Base-by-base conservation (phyloP, 768 basidiomycete genomes). In the Xanthoconium purpureum region DNA sequence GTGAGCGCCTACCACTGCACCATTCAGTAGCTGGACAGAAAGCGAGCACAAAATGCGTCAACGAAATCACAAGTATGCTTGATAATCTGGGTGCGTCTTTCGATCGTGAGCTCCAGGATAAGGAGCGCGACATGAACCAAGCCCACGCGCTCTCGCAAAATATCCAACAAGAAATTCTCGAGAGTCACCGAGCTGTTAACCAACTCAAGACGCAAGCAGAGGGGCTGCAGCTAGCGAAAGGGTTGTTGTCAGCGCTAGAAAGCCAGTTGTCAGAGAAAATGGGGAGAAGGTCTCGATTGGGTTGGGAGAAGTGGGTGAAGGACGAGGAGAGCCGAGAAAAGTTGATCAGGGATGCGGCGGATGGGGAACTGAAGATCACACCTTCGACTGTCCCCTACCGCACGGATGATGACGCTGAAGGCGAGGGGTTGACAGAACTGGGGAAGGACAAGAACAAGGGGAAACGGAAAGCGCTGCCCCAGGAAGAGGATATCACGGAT, bases 291-390 rank as follows among this genome's bases (percentile, higher is more conserved):
- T 93, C 92, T 74, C 81, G 90, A 48, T 66, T 88, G 28, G 96
- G 94, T 3, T 98, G 89, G 87, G 92, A 96, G 69, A 91, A 89
- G 63, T 98, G 96, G 94, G 74, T 90, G 20, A 85, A 85, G 61
- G 88, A 89, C 54, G 91, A 98, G 74, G 88, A 91, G 66, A 75
- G 75, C 35, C 80, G 94, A 29, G 93, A 96, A 73, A 82, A 77
- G 57, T 70, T 71, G 2, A 84, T 91, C 60, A 81, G 87, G 47
- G 83, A 83, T 39, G 82, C 77, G 2, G 80, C 83, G 1, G 79
- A 80, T 49, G 89, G 88, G 6, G 75, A 82, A 48, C 71, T 86
- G 52, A 71, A 72, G 13, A 72, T 79, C 46, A 80, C 77, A 17
- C 73, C 74, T 44, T 72, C 74, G 18, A 80, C 79, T 13, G 68